Conservation (phyloP, 2,329 filamentous ascomycete genomes). For the Phyllosticta citriasiana region DNA sequence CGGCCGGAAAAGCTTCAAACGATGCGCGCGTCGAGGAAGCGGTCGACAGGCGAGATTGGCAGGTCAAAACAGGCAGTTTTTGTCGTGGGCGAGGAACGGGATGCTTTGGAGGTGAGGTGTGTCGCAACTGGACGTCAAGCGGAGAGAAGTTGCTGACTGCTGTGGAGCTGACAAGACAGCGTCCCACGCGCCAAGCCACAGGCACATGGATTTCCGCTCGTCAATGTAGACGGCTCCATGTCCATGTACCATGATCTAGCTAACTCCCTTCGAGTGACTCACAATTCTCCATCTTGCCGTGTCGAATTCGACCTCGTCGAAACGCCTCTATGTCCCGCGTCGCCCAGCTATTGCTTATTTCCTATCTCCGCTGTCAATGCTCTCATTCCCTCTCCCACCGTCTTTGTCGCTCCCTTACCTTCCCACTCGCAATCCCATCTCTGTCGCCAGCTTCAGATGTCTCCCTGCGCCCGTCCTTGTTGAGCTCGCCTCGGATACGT, state of each 20-base stretch:
- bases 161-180: not conserved
- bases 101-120: not conserved
- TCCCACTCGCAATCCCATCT: not conserved
- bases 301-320: not conserved
- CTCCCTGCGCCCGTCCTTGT: not conserved
- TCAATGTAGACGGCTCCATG: too few species aligned
- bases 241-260: not conserved
- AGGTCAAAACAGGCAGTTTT: not conserved
- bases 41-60: not conserved
- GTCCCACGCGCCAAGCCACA: not conserved
- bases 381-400: not conserved
- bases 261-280: not conserved
- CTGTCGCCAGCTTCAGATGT: not conserved
- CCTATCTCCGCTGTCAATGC: not conserved
- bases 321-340: not conserved
- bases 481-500: not conserved
- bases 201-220: not conserved
- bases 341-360: not conserved
- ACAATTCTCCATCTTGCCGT: not conserved
- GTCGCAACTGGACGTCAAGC: not conserved
- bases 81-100: not conserved
- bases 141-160: not conserved
- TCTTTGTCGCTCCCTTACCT: not conserved
- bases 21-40: not conserved
- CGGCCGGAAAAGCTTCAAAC: not conserved